phyloP scores from a whole-genome alignment of 345 rosid genomes.

The Salix suchowensis region DNA sequence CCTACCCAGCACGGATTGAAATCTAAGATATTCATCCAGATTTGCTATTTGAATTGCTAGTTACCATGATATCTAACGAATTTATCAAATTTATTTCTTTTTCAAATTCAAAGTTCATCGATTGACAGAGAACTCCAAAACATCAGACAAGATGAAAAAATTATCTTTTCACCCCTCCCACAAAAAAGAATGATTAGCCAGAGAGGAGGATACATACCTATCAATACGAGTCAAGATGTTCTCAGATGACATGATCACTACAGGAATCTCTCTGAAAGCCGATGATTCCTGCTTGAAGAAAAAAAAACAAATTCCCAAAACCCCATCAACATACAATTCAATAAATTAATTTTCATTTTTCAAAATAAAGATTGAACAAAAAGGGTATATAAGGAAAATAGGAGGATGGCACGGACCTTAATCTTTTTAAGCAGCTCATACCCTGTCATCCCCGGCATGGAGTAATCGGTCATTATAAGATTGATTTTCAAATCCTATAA shows the following conservation, averaged over 20 bases:
- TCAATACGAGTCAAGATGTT: conserved; percentile 66
- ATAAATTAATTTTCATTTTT: not conserved
- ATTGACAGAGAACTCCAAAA: not conserved
- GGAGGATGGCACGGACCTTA: conserved; percentile 34
- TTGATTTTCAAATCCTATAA: conserved; percentile 68
- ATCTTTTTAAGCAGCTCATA: conserved; percentile 74
- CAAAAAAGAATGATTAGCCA: no score
- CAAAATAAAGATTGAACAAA: not conserved
- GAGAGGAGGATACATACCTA: conserved; percentile 37
- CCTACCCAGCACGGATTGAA: not conserved
- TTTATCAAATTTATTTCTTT: not conserved
- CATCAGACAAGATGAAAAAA: not conserved
- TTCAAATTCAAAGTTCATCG: not conserved
- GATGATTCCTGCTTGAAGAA: conserved; percentile 51
- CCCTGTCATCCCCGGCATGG: conserved; percentile 89
- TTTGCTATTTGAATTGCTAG: not conserved
- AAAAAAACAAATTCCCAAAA: not conserved
- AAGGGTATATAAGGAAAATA: not conserved
- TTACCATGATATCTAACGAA: not conserved
- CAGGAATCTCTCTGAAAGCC: conserved; percentile 69
- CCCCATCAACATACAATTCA: not conserved
- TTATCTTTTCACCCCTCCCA: not conserved
- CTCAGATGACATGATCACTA: conserved; percentile 86
- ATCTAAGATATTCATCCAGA: not conserved
- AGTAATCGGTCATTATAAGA: conserved; percentile 72